Evolutionary conservation across 2,329 filamentous ascomycete species (phyloP), one percentile per base, ranked within the genome.

Genomic region (Helotiales sp.): DNA sequence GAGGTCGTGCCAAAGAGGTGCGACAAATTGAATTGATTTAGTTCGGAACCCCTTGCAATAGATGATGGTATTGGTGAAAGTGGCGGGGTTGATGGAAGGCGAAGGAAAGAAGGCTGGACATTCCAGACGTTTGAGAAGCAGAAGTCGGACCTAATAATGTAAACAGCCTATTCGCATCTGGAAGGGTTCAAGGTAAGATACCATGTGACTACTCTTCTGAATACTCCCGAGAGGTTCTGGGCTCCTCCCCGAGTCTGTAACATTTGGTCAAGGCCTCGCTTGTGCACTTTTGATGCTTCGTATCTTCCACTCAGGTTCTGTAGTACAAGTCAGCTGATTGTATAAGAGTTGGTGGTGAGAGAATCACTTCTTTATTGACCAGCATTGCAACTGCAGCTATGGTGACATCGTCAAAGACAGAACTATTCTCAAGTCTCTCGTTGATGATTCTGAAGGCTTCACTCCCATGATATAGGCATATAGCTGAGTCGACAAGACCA

Each of bases 301-400:
- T 61, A 61, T 12, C 54, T 58, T 27, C 61, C 61, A 57, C 57
- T 59, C 2, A 63, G 44, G 33, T 63, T 63, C 58, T 62, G 25
- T 2, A 15, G 5, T 5, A n/a, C 22, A 6, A 29, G 25, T 57
- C 7, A 57, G 55, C 10, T 9, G n/a, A n/a, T n/a, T n/a, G n/a
- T n/a, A n/a, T n/a, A n/a, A n/a, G n/a, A n/a, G n/a, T n/a, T n/a
- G n/a, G n/a, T n/a, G n/a, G 46, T 9, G 7, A 12, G 24, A 4
- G 8, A 15, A 46, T 46, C 33, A 54, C 61, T 49, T 64, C 62
- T 49, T 61, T 64, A 25, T 59, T 64, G 12, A 57, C 55, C 12
- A 64, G 55, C 54, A 62, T 59, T 19, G 60, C 58, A 17, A 64
- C 62, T 27, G 60, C 60, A 38, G 57, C 60, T 29, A 64, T 62